Evolutionary conservation across 225 moss, liverwort and hornwort genomes (phyloP).

Genomic region (Antitrichia curtipendula): DNA sequence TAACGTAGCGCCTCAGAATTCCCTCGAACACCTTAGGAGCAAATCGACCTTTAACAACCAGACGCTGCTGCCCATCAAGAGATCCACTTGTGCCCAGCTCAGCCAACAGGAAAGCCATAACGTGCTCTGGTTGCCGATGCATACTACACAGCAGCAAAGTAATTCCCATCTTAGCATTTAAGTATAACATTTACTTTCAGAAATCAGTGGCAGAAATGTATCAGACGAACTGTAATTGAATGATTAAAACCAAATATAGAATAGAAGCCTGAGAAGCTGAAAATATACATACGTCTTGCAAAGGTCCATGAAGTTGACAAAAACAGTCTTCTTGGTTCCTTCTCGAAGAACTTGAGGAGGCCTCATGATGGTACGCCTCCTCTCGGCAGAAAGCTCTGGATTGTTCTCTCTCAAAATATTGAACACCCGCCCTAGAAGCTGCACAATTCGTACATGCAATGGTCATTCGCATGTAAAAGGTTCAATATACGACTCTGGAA

Average conservation of each 20-base stretch:
- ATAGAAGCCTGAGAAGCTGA: not conserved
- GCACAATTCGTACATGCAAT: not conserved
- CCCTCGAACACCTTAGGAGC: constrained; percentile 89
- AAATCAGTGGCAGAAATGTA: not conserved
- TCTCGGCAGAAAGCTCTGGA: constrained; percentile 87
- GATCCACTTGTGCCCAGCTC: constrained; percentile 85
- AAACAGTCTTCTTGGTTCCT: constrained; percentile 92
- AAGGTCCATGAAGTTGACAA: constrained; percentile 92
- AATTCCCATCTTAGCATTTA: not conserved
- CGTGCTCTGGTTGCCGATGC: constrained; percentile 92
- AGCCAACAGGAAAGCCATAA: constrained; percentile 84
- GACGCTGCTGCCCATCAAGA: constrained; percentile 82
- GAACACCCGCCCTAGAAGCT: constrained; percentile 83
- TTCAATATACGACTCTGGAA: not conserved
- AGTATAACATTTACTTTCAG: not conserved
- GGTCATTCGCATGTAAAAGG: not conserved
- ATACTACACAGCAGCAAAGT: constrained; percentile 30
- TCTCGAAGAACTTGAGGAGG: constrained; percentile 95
- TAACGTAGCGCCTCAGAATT: constrained; percentile 89
- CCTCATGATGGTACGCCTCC: constrained; percentile 82
- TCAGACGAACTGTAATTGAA: not conserved
- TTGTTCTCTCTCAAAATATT: constrained; percentile 88
- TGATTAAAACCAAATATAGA: not conserved
- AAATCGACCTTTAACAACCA: constrained; percentile 88
- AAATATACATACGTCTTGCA: constrained; percentile 62